Percentiles rank a stretch among this genome's conserved stretches.
phyloP scores from a whole-genome alignment of 257 asterid species.

The Perilla frutescens region DNA sequence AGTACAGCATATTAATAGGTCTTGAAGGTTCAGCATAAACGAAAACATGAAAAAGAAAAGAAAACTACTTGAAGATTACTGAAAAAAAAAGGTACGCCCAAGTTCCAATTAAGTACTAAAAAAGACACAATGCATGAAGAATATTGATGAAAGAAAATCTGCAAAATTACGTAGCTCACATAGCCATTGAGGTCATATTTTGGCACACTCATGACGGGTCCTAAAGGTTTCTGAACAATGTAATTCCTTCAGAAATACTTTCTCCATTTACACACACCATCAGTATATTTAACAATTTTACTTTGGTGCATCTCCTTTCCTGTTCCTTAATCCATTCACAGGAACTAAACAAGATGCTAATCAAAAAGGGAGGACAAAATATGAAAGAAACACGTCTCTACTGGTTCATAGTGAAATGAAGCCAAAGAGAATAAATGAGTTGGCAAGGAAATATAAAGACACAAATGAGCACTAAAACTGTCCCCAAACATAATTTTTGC shows the following conservation, averaged over 20 bases:
- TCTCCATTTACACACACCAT: slow-evolving; percentile 19
- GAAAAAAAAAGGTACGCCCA: slow-evolving; percentile 12
- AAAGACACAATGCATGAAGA: slow-evolving; percentile 11
- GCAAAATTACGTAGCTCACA: slow-evolving; percentile 13
- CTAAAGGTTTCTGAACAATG: slow-evolving; percentile 17
- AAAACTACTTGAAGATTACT: slow-evolving; percentile 8
- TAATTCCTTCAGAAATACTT: slow-evolving; percentile 23
- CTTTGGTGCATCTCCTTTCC: slow-evolving; percentile 13
- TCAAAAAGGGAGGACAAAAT: not conserved
- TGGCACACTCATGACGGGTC: slow-evolving; percentile 20
- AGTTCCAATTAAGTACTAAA: slow-evolving; percentile 11
- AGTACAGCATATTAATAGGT: not conserved
- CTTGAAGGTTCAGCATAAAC: slow-evolving; percentile 24
- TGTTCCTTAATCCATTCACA: slow-evolving; percentile 13
- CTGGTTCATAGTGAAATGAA: slow-evolving; percentile 22
- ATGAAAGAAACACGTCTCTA: not conserved
- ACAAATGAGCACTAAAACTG: slow-evolving; percentile 18
- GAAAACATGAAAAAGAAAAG: slow-evolving; percentile 18
- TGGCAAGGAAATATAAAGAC: slow-evolving; percentile 27
- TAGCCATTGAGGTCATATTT: slow-evolving; percentile 12
- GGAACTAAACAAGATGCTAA: slow-evolving; percentile 17
- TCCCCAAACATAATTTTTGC: slow-evolving; percentile 20
- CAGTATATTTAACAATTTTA: slow-evolving; percentile 17
- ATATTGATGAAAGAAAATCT: slow-evolving; percentile 20
- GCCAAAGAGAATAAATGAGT: slow-evolving; percentile 7